Base-by-base conservation (phyloP, 2,329 filamentous ascomycete genomes). In the Ophiostoma himal-ulmi region DNA sequence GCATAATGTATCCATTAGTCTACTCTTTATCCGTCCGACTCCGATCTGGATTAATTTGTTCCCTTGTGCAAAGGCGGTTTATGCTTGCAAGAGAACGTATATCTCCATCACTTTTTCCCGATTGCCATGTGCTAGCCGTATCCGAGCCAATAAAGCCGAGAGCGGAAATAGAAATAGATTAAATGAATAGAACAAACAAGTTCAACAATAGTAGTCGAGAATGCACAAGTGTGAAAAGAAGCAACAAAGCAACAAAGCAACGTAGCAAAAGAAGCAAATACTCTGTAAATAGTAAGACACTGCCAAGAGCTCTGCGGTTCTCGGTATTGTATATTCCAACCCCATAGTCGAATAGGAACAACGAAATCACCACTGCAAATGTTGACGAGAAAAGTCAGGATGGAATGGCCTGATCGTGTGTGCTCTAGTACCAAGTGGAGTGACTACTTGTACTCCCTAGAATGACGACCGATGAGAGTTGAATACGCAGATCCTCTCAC, bases 361-460 rank as follows among this genome's bases (percentile, higher is more conserved):
- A 48, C n/a, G 11, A 57, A 26, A 57, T 57, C 26, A 57, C 52
- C 52, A 48, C 44, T 48, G 44, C 44, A n/a, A 48, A 48, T 7
- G 44, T 17, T 20, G n/a, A 48, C 44, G 44, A 48, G 10, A 30
- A 62, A 62, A 34, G 26, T 34, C 2, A 22, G 36, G 57, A 62
- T 17, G 57, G 22, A 62, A 62, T 62, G 57, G 57, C 10, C 57
- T 62, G 57, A 62, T 62, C 57, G 57, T 62, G 57, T 62, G 57
- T 62, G 57, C 57, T 57, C 57, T 62, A 62, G 57, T 62, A 26
- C 57, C 26, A 22, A 22, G 26, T 62, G 57, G 57, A 62, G 52
- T 26, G 44, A 13, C 52, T 26, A n/a, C n/a, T 26, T 57, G 52
- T 57, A 13, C 8, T 3, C 22, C n/a, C 22, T 26, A 57, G 52